Conservation (phyloP, 805 yeast species). For the Pichia phayaonensis region DNA sequence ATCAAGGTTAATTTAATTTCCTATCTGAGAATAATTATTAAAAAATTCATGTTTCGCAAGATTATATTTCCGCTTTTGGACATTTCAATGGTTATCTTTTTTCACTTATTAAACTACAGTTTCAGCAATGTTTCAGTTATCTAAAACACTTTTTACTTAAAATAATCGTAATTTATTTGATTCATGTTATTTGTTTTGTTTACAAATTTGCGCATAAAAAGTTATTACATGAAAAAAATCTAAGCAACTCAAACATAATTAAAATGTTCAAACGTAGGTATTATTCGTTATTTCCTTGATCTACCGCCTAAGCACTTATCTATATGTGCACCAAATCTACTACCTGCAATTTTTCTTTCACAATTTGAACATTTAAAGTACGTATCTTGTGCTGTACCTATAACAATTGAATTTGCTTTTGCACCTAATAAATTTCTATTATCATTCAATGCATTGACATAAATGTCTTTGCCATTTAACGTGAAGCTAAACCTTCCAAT, state of each 20-base stretch:
- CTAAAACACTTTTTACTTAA: neutral
- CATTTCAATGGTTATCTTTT: conserved; percentile 3
- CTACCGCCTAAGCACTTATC: conserved; percentile 84
- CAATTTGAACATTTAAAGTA: conserved; percentile 80
- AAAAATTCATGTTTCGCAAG: conserved; percentile 6
- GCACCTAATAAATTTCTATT: conserved; percentile 10
- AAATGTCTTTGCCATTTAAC: conserved; percentile 27
- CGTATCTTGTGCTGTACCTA: conserved; percentile 20
- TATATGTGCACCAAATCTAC: conserved; percentile 87
- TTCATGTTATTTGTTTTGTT: too few relatives aligned
- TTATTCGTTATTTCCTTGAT: conserved; percentile 31
- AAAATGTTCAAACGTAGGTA: neutral
- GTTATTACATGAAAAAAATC: too few relatives aligned
- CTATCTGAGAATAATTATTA: neutral
- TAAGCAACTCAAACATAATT: neutral
- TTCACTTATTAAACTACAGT: neutral
- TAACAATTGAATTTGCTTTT: conserved; percentile 6
- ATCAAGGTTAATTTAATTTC: neutral
- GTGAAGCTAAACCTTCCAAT: conserved; percentile 24
- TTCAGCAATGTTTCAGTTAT: neutral
- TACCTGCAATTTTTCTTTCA: conserved; percentile 80
- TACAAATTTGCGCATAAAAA: too few relatives aligned
- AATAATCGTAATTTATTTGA: too few relatives aligned
- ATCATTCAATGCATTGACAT: conserved; percentile 14
- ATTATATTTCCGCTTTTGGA: conserved; percentile 4